Evolutionary conservation across 208 protist genomes (phyloP).

Genomic region (Trypanosoma avium): DNA sequence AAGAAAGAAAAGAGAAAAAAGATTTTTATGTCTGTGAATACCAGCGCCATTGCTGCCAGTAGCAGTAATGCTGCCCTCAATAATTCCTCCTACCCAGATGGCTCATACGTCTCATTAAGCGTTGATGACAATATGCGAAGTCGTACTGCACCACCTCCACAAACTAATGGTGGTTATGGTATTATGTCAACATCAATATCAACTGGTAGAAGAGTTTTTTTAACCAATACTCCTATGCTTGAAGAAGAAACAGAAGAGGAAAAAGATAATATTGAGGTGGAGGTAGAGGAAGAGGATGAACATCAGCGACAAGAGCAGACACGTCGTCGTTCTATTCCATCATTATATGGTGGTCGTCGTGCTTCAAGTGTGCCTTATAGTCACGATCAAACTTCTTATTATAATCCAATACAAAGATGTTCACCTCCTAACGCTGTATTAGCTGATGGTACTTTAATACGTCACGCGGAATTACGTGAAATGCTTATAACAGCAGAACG

Average conservation of each 20-base stretch:
- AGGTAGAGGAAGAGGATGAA: background rate
- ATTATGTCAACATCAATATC: slow-evolving; percentile 20
- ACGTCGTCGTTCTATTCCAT: background rate
- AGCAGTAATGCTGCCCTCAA: background rate
- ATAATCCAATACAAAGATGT: background rate
- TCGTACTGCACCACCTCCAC: slow-evolving; percentile 22
- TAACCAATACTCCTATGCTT: no score
- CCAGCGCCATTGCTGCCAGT: slow-evolving; percentile 9
- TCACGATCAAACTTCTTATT: background rate
- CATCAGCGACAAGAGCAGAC: slow-evolving; percentile 3
- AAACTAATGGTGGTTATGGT: slow-evolving; percentile 1
- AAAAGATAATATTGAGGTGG: no score
- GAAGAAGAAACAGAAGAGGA: background rate
- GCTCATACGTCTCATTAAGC: slow-evolving; percentile 1
- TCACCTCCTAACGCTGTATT: background rate
- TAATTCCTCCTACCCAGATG: slow-evolving; percentile 2
- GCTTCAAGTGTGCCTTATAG: background rate
- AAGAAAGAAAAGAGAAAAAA: background rate
- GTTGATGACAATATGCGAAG: slow-evolving; percentile 4
- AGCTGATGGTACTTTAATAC: slow-evolving; percentile 19
- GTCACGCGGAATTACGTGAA: slow-evolving; percentile 55
- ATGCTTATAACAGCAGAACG: slow-evolving; percentile 74
- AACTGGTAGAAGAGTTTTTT: no score
- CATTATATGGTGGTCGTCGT: background rate
- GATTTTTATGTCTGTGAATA: slow-evolving; percentile 20